Conservation (phyloP, 805 yeast genomes). For the Brettanomyces nanus region DNA sequence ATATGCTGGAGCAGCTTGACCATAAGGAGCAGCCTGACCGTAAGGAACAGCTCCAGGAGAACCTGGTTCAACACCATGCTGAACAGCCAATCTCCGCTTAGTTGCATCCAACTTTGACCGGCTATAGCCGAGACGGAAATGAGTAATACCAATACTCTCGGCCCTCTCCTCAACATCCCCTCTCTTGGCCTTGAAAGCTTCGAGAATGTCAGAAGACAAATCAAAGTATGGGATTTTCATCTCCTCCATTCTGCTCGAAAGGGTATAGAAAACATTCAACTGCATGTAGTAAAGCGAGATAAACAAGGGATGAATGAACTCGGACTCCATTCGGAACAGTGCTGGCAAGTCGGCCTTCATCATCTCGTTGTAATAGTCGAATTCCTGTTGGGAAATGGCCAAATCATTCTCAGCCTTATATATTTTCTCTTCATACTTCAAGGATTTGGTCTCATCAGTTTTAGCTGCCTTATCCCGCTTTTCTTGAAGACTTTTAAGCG, state of each 20-base stretch:
- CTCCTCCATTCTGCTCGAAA: constrained; percentile 86
- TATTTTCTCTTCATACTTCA: constrained; percentile 59
- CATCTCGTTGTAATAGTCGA: constrained; percentile 92
- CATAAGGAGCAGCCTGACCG: constrained; percentile 23
- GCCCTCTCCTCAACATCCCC: constrained; percentile 88
- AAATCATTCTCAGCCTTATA: constrained; percentile 86
- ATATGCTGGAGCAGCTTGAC: constrained; percentile 20
- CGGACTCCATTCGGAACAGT: constrained; percentile 80
- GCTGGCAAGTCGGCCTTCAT: constrained; percentile 84
- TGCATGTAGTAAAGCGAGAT: constrained; percentile 96
- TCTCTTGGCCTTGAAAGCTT: constrained; percentile 70
- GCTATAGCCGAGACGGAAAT: constrained; percentile 85
- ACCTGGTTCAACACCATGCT: constrained; percentile 31
- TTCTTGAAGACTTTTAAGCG: constrained; percentile 62
- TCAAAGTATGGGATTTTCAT: constrained; percentile 97
- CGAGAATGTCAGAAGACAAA: constrained; percentile 72
- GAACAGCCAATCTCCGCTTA: constrained; percentile 57
- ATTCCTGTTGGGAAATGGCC: constrained; percentile 89
- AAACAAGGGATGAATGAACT: constrained; percentile 87
- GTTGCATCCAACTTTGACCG: constrained; percentile 78
- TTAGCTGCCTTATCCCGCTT: constrained; percentile 80
- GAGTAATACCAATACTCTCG: constrained; percentile 83
- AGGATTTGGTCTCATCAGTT: constrained; percentile 31
- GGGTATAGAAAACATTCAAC: constrained; percentile 89
- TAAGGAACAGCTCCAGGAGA: constrained; percentile 24